phyloP scores from a whole-genome alignment of 2,329 filamentous ascomycete species.

The Diaporthe caulivora region DNA sequence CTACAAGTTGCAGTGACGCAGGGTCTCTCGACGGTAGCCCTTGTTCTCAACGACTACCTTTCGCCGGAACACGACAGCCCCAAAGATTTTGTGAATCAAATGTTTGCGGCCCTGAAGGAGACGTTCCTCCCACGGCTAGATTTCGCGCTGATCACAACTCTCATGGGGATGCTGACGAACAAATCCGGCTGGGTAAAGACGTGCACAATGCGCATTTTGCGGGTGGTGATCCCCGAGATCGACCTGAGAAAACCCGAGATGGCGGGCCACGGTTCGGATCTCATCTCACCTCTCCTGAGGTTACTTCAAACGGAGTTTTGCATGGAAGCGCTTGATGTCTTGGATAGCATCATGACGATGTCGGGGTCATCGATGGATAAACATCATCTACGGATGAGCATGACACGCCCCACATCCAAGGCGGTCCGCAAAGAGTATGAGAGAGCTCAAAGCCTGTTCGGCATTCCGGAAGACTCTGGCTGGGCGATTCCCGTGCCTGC shows the following conservation, averaged over 20 bases:
- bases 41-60: constrained; percentile 78
- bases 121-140: constrained; percentile 87
- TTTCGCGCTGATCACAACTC: constrained; percentile 86
- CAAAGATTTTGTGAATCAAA: constrained; percentile 81
- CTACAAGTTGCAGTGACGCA: constrained; percentile 80
- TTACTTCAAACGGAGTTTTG: constrained; percentile 94
- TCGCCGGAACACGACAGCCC: constrained; percentile 74
- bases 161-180: constrained; percentile 93
- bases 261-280: constrained; percentile 89
- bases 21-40: constrained; percentile 74
- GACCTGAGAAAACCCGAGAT: constrained; percentile 95
- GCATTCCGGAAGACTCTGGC: constrained; percentile 93
- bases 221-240: constrained; percentile 86
- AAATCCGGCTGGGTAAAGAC: constrained; percentile 89
- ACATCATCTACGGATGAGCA: constrained; percentile 97
- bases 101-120: constrained; percentile 79
- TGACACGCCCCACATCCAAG: constrained; percentile 89
- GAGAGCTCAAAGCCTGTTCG: constrained; percentile 92
- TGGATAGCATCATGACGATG: constrained; percentile 96
- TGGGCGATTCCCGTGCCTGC: constrained; percentile 97
- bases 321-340: constrained; percentile 88
- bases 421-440: constrained; percentile 94
- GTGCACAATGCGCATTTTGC: constrained; percentile 91
- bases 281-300: constrained; percentile 92
- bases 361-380: constrained; percentile 92